Conservation (phyloP, 148 eudicot genomes). For the Rhododendron ferrugineum region DNA sequence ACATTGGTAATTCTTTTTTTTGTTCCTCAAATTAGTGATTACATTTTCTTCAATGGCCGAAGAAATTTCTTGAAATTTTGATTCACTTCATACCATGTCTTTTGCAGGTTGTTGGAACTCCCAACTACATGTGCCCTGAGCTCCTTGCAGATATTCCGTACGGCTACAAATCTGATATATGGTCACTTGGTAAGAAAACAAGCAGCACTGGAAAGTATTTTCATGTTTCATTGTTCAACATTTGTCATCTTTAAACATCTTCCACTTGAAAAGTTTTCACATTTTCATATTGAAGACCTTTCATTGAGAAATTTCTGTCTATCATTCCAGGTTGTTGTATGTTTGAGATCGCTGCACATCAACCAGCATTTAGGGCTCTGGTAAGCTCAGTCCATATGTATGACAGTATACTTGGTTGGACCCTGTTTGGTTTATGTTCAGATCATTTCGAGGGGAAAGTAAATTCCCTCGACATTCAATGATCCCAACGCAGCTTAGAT, state of each 20-base stretch:
- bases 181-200: constrained; percentile 71
- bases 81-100: not conserved
- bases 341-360: constrained; percentile 97
- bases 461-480: not conserved
- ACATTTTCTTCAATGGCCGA: not conserved
- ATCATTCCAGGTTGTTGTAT: constrained; percentile 72
- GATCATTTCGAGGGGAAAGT: not conserved
- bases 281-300: not conserved
- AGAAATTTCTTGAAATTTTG: not conserved
- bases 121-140: constrained; percentile 92
- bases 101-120: constrained; percentile 67
- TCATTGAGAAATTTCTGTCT: not conserved
- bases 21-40: not conserved
- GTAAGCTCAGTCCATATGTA: constrained; percentile 41
- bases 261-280: not conserved
- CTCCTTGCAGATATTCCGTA: constrained; percentile 72
- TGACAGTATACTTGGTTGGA: not conserved
- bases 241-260: not conserved
- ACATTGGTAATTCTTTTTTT: not conserved
- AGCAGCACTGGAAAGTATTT: not conserved
- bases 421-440: not conserved
- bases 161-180: constrained; percentile 89
- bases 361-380: constrained; percentile 80
- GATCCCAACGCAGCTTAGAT: not conserved
- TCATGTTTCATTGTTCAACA: not conserved